phyloP scores from a whole-genome alignment of 345 rosid genomes.

The Eutrema yunnanense region DNA sequence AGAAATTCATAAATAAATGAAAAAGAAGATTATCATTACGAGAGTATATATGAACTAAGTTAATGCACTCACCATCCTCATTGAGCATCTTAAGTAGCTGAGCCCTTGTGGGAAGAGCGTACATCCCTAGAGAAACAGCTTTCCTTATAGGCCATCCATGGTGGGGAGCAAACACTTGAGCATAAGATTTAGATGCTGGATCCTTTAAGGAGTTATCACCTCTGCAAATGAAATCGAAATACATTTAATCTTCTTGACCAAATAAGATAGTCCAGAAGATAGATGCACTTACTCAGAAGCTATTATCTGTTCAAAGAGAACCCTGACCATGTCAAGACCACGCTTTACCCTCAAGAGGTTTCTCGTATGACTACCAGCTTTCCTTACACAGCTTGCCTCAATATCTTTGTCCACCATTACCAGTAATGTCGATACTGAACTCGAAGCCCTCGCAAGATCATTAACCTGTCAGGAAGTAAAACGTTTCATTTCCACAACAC shows the following conservation, averaged over 20 bases:
- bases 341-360: constrained; percentile 94
- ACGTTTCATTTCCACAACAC: background rate
- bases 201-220: constrained; percentile 65
- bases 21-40: background rate
- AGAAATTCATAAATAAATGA: constrained; percentile 1
- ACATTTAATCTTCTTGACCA: background rate
- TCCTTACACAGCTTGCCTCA: constrained; percentile 44
- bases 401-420: constrained; percentile 60
- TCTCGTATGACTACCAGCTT: constrained; percentile 82
- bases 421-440: constrained; percentile 48
- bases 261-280: background rate
- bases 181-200: constrained; percentile 89
- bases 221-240: constrained; percentile 29
- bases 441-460: constrained; percentile 72
- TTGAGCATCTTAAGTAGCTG: constrained; percentile 73
- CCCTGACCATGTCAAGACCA: constrained; percentile 90
- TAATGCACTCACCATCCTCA: constrained; percentile 68
- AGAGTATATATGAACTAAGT: constrained; percentile 13
- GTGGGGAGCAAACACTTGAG: constrained; percentile 87
- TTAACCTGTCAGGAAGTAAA: constrained; percentile 42
- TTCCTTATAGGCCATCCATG: constrained; percentile 94
- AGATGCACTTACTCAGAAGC: constrained; percentile 50
- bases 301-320: constrained; percentile 72
- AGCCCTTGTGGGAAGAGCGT: constrained; percentile 80
- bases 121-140: constrained; percentile 94